phyloP scores from a whole-genome alignment of 1,284 basidiomycete species.

The Ganoderma lingzhi region DNA sequence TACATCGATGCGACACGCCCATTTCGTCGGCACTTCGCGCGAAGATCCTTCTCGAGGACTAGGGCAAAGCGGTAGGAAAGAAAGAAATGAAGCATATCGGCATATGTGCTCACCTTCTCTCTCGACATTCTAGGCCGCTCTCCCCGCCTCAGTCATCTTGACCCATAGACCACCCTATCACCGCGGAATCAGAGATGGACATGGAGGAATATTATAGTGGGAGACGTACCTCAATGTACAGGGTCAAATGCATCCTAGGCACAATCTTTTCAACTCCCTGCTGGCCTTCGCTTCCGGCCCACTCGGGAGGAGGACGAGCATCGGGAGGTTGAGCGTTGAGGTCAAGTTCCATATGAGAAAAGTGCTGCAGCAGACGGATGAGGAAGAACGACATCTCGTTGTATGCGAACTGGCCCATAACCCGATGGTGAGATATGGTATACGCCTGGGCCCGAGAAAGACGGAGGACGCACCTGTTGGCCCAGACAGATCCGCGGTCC shows the following conservation, averaged over 20 bases:
- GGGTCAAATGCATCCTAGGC: constrained; percentile 30
- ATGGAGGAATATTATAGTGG: background rate
- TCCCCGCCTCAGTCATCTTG: constrained; percentile 36
- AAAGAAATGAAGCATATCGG: background rate
- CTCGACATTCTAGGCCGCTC: constrained; percentile 16
- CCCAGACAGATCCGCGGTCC: constrained; percentile 67
- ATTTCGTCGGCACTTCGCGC: background rate
- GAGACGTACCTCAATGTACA: constrained; percentile 31
- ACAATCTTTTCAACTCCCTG: constrained; percentile 30
- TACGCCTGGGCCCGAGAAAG: no score
- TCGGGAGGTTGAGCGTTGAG: constrained; percentile 29
- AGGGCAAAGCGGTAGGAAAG: background rate
- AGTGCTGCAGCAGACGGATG: constrained; percentile 53
- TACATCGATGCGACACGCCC: background rate
- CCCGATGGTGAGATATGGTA: background rate
- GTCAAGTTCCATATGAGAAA: constrained; percentile 52
- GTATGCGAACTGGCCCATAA: constrained; percentile 45
- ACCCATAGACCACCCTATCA: constrained; percentile 40
- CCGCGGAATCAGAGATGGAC: background rate
- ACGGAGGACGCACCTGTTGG: constrained; percentile 51
- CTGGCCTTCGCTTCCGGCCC: constrained; percentile 29
- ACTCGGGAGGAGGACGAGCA: constrained; percentile 28
- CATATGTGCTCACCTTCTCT: constrained; percentile 31
- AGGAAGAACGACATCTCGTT: constrained; percentile 52
- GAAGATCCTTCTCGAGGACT: background rate